phyloP scores from a whole-genome alignment of 176 grass and related monocot genomes.

The Carex littledalei region DNA sequence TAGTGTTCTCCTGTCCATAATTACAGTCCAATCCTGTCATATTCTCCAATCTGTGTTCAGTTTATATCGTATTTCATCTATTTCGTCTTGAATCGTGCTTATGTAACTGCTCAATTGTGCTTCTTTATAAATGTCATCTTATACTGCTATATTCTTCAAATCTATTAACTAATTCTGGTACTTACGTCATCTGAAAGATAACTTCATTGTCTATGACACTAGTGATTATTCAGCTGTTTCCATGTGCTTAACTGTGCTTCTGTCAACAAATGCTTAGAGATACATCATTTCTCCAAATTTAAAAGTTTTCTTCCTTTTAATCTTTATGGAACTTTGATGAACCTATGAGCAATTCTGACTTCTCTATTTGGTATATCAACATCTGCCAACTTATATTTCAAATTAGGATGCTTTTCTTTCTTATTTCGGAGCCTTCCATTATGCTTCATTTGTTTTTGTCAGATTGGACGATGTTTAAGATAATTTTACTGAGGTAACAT shows the following conservation, averaged over 20 bases:
- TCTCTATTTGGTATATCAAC: background rate
- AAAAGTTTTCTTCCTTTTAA: no score
- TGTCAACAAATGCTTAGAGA: background rate
- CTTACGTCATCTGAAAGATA: background rate
- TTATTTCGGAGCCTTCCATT: background rate
- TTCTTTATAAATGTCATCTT: background rate
- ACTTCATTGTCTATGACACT: background rate
- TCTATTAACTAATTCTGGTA: background rate
- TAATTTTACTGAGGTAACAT: background rate
- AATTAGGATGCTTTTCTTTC: background rate
- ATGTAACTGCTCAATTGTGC: background rate
- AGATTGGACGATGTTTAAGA: background rate
- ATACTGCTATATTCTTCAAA: background rate
- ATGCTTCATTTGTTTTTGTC: background rate
- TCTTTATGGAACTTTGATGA: background rate
- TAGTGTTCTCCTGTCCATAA: background rate
- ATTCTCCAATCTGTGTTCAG: background rate
- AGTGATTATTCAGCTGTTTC: background rate
- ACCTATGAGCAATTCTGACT: background rate
- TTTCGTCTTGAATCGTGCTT: background rate
- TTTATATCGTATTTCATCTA: background rate
- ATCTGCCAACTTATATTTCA: background rate
- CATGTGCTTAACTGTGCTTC: background rate
- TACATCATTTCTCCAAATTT: background rate
- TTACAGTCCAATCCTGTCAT: background rate